phyloP scores from a whole-genome alignment of 2,329 filamentous ascomycete genomes.

The Colletotrichum sp. region DNA sequence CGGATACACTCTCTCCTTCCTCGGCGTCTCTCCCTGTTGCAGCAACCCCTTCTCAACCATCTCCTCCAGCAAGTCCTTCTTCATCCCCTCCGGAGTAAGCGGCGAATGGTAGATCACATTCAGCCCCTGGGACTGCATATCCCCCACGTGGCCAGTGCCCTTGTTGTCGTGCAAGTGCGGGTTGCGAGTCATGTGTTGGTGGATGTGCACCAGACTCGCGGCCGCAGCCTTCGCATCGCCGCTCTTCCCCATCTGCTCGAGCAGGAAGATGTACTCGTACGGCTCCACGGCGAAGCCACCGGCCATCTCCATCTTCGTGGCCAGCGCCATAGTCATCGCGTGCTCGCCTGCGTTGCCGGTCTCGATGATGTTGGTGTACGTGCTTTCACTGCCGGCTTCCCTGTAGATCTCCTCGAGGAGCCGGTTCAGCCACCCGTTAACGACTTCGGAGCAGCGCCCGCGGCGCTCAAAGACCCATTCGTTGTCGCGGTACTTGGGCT shows the following conservation, averaged over 20 bases:
- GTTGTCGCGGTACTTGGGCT: not conserved
- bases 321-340: not conserved
- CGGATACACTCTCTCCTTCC: not conserved
- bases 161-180: conserved; percentile 7
- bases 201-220: not conserved
- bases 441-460: not conserved
- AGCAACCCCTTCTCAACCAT: not conserved
- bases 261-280: not conserved
- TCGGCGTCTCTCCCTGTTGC: not conserved
- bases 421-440: not conserved
- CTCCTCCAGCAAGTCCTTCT: not conserved
- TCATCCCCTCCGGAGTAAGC: not conserved
- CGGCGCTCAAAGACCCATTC: not conserved
- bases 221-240: not conserved
- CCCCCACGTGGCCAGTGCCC: conserved; percentile 4
- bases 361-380: not conserved
- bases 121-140: not conserved
- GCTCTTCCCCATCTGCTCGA: not conserved
- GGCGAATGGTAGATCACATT: not conserved
- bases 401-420: not conserved
- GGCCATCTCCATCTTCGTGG: not conserved
- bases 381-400: not conserved
- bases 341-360: conserved; percentile 6
- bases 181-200: conserved; percentile 3
- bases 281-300: conserved; percentile 4